Percentiles rank a stretch among this genome's conserved stretches.
Evolutionary conservation across 2,329 filamentous ascomycete species (phyloP).

Genomic region (Exophiala aquamarina): DNA sequence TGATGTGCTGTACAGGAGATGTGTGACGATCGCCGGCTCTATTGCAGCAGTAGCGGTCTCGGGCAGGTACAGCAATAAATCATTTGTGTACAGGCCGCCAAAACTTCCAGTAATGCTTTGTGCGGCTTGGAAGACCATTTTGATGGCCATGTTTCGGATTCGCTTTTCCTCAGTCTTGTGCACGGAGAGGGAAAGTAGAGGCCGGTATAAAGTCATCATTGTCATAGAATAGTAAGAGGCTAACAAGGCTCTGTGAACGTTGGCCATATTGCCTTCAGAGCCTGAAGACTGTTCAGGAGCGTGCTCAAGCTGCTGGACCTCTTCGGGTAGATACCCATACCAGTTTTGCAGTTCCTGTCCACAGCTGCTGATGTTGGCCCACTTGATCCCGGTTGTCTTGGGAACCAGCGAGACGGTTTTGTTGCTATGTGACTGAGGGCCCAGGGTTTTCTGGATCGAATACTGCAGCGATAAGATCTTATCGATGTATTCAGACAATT

Average conservation of each 20-base stretch:
- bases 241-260: slow-evolving; percentile 13
- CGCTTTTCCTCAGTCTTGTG: neutral
- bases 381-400: neutral
- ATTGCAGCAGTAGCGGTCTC: slow-evolving; percentile 17
- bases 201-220: slow-evolving; percentile 21
- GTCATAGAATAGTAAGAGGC: slow-evolving; percentile 18
- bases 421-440: neutral
- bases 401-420: slow-evolving; percentile 14
- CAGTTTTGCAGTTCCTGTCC: slow-evolving; percentile 17
- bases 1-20: slow-evolving; percentile 20
- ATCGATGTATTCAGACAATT: slow-evolving; percentile 18
- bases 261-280: slow-evolving; percentile 5
- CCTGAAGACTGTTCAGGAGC: neutral
- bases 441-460: slow-evolving; percentile 5
- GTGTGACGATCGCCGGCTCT: slow-evolving; percentile 15
- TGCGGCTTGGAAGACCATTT: slow-evolving; percentile 57
- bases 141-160: slow-evolving; percentile 1
- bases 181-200: slow-evolving; percentile 6
- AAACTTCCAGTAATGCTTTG: slow-evolving; percentile 83
- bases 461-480: slow-evolving; percentile 18
- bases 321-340: slow-evolving; percentile 11
- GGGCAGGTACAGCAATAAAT: slow-evolving; percentile 11
- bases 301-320: slow-evolving; percentile 4
- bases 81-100: slow-evolving; percentile 48
- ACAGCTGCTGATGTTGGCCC: slow-evolving; percentile 8